Conservation (phyloP, 2,329 filamentous ascomycete genomes). For the Arthrinium phaeospermum region DNA sequence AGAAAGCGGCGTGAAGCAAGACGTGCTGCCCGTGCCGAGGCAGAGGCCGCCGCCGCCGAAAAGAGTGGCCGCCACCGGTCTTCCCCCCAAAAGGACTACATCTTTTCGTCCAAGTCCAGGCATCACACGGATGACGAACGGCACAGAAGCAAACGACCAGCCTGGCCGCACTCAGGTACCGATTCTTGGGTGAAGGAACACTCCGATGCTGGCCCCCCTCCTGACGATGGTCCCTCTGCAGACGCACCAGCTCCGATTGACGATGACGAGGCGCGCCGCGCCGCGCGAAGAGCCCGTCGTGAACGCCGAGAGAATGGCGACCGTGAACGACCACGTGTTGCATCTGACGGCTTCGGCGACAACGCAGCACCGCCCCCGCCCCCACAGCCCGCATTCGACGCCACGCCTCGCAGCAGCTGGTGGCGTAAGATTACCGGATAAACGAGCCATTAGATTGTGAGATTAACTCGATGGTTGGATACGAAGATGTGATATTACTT, state of each 20-base stretch:
- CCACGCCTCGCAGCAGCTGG: constrained; percentile 61
- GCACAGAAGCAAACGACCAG: constrained; percentile 39
- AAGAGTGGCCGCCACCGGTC: constrained; percentile 49
- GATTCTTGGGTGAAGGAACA: constrained; percentile 71
- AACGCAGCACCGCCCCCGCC: constrained; percentile 46
- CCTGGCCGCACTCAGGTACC: constrained; percentile 68
- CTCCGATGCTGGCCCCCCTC: constrained; percentile 65
- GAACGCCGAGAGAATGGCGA: constrained; percentile 50
- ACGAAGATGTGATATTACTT: background rate
- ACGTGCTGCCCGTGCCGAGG: constrained; percentile 46
- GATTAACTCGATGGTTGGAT: background rate
- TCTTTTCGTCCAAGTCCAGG: constrained; percentile 46
- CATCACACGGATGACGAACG: constrained; percentile 41
- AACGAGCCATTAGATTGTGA: background rate
- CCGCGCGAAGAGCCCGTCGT: constrained; percentile 51
- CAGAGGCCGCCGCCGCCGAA: constrained; percentile 39
- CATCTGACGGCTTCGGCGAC: constrained; percentile 40
- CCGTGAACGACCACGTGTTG: constrained; percentile 40
- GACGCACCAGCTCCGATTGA: constrained; percentile 46
- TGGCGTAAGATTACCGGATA: constrained; percentile 61
- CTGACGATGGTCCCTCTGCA: constrained; percentile 46
- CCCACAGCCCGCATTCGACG: constrained; percentile 49
- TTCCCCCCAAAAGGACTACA: constrained; percentile 50
- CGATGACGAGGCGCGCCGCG: constrained; percentile 56
- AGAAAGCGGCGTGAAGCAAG: constrained; percentile 60